Percentiles rank a stretch among this genome's conserved stretches.
phyloP scores from a whole-genome alignment of 352 stramenopile species.

The Aphanomyces invadans region DNA sequence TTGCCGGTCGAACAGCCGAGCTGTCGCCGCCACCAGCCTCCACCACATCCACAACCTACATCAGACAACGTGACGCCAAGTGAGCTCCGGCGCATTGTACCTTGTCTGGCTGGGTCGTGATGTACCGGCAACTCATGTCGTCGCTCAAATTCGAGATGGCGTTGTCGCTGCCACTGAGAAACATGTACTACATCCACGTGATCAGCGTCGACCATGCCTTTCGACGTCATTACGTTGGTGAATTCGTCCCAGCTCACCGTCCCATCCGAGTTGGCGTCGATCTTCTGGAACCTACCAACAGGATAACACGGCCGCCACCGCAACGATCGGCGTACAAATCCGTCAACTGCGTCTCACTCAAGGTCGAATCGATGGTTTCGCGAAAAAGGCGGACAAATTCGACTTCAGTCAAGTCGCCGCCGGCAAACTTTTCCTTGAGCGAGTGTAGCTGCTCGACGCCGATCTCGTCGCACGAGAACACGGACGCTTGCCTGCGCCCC shows the following conservation, averaged over 20 bases:
- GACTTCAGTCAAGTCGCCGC: constrained; percentile 75
- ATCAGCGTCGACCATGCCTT: constrained; percentile 2
- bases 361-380: constrained; percentile 67
- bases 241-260: constrained; percentile 86
- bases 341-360: constrained; percentile 69
- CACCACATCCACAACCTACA: not conserved
- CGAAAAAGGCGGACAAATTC: constrained; percentile 79
- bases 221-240: constrained; percentile 46
- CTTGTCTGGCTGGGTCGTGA: constrained; percentile 44
- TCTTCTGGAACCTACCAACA: constrained; percentile 67
- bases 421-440: constrained; percentile 77
- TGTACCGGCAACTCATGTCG: constrained; percentile 53
- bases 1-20: constrained; percentile 27
- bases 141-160: constrained; percentile 53
- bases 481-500: constrained; percentile 21
- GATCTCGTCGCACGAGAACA: constrained; percentile 75
- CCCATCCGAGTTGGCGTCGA: constrained; percentile 79
- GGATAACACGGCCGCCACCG: not conserved
- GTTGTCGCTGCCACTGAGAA: constrained; percentile 64
- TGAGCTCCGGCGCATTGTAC: no score
- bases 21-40: constrained; percentile 13
- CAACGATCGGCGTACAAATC: constrained; percentile 46
- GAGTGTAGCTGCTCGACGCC: constrained; percentile 73
- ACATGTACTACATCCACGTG: constrained; percentile 55
- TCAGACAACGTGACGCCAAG: no score